These are phyloP conservation scores for Penicillium bialowiezense DNA, from an alignment of 495 filamentous ascomycete genomes.

Conservation along the genomic window DNA sequence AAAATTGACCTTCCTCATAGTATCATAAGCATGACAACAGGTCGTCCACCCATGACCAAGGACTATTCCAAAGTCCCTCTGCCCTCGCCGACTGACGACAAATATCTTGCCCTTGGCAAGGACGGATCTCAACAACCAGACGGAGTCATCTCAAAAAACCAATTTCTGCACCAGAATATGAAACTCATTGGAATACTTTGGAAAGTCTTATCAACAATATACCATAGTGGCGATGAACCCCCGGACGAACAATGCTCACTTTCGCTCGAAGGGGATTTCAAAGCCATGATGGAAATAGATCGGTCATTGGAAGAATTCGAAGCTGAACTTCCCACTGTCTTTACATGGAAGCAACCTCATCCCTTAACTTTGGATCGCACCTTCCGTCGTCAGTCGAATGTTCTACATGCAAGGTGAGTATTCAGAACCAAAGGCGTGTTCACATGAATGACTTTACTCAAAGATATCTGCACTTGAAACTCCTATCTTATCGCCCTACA, in stretches of 20 bases:
- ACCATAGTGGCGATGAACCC: neutral
- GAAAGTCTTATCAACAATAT: conserved; percentile 16
- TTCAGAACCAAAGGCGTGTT: conserved; percentile 1
- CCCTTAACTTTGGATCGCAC: neutral
- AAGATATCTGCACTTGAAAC: too few species aligned
- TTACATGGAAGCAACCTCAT: too few species aligned
- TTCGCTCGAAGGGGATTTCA: neutral
- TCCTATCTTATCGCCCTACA: too few species aligned
- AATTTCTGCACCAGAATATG: conserved; percentile 21
- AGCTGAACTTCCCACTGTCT: neutral
- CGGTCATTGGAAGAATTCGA: conserved; percentile 1
- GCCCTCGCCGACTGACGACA: conserved; percentile 2
- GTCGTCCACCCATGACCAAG: conserved; percentile 25
- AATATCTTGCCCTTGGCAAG: neutral
- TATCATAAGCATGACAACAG: conserved; percentile 30
- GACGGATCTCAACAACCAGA: neutral
- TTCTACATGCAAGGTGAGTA: conserved; percentile 12
- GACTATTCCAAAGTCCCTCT: neutral
- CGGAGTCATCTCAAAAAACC: neutral
- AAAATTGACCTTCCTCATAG: conserved; percentile 3
- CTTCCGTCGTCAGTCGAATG: conserved; percentile 7
- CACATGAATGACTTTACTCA: too few species aligned
- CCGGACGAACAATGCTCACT: neutral
- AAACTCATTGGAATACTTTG: conserved; percentile 23
- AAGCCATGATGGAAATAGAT: conserved; percentile 6